Evolutionary conservation across 2,329 filamentous ascomycete genomes (phyloP), one percentile per base, ranked within the genome.

Genomic region (Colletotrichum cereale): DNA sequence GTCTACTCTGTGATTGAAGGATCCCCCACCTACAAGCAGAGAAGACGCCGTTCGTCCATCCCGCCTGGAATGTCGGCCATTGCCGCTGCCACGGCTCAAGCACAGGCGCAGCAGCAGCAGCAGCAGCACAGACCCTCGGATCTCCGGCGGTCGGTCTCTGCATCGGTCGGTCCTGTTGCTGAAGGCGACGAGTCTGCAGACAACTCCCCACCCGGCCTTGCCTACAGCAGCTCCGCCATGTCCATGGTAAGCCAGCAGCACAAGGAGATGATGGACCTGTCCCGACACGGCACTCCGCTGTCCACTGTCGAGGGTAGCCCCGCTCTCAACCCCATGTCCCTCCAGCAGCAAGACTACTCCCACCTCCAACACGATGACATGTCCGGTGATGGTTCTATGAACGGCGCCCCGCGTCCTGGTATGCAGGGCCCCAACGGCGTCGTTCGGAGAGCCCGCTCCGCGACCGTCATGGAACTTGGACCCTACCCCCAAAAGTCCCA

Each of bases 401-500:
- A 88, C 86, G 82, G 77, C n/a, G 67, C 75, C 72, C 79, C 90
- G 85, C 81, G 93, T 84, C 80, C 92, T 86, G 81, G 92, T 85
- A 86, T 93, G 89, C 84, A 91, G 85, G 84, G 93, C 84, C 81
- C 90, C 29, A 90, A 91, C 73, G 93, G 92, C 72, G 94, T 94
- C 71, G 92, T 96, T 77, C 93, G 96, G 77, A 90, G 96, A 78
- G 96, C 96, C 74, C 92, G 96, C 75, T 98, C 95, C 76, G 96
- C 96, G 63, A 98, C 96, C 5, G 93, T 97, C 82, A 97, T 97
- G 92, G 96, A 99, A 82, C 89, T 98, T 74, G 95, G 94, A 40
- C 96, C 97, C 18, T 98, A 98, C 81, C 95, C 96, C 62, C 94
- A 97, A 80, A 99, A 99, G 84, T 97, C 95, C 50, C 96, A 99